Percentiles rank a stretch among this genome's conserved stretches.
phyloP scores from a whole-genome alignment of 305 asterid genomes.

The Caryopteris hybrid region DNA sequence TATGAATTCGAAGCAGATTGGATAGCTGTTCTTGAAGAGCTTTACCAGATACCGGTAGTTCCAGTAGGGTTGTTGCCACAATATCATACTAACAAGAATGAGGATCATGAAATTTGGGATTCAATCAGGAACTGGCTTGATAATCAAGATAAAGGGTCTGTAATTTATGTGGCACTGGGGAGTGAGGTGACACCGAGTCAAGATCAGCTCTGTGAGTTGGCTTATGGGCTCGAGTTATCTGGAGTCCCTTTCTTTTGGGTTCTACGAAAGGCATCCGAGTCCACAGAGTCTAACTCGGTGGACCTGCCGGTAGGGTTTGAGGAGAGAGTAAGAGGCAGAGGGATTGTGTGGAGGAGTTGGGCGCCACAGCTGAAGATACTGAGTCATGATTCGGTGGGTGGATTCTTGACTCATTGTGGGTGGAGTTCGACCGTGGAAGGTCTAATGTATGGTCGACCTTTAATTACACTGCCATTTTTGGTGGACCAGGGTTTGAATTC shows the following conservation, averaged over 20 bases:
- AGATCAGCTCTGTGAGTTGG: conserved; percentile 24
- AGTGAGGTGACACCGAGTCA: conserved; percentile 29
- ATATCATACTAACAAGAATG: neutral
- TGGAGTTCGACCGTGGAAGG: conserved; percentile 45
- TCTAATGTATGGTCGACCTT: conserved; percentile 25
- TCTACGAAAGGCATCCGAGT: conserved; percentile 16
- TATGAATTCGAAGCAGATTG: neutral
- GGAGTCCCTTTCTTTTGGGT: conserved; percentile 31
- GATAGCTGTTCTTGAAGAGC: neutral
- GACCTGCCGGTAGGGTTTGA: conserved; percentile 39
- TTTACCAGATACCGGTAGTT: neutral
- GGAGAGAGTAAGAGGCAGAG: conserved; percentile 25
- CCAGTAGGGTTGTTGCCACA: conserved; percentile 17
- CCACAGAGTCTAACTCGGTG: too few relatives aligned
- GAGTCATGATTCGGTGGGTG: conserved; percentile 38
- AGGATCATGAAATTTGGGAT: conserved; percentile 16
- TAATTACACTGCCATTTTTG: conserved; percentile 24
- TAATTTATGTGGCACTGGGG: conserved; percentile 38
- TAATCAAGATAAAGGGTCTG: conserved; percentile 4
- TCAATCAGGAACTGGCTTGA: conserved; percentile 20
- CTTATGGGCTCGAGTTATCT: conserved; percentile 26
- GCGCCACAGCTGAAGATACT: conserved; percentile 37
- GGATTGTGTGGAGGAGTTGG: conserved; percentile 39
- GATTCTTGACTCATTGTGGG: conserved; percentile 43
- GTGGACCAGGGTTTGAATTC: conserved; percentile 42